These are phyloP conservation scores for Eudorina sp. DNA, from an alignment of 139 green algal genomes.

Conservation along the genomic window DNA sequence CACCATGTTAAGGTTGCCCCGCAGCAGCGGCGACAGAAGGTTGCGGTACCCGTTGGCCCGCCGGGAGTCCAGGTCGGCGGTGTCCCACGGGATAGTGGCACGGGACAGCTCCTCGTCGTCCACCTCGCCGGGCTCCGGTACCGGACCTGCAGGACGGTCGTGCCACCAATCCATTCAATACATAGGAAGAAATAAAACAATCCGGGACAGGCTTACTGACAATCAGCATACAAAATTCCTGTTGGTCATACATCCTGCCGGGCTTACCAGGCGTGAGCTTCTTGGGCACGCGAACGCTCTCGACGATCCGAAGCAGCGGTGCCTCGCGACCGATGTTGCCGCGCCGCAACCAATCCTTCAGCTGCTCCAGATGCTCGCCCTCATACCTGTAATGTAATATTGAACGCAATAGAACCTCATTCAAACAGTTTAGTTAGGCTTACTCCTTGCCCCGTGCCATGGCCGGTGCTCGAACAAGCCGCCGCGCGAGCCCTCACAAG, in stretches of 20 bases:
- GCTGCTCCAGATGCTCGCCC: slow-evolving; percentile 52
- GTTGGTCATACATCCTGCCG: too few relatives aligned
- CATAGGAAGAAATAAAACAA: too few relatives aligned
- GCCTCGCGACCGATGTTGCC: slow-evolving; percentile 56
- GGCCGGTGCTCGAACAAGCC: too few relatives aligned
- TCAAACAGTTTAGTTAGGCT: too few relatives aligned
- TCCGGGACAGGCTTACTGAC: too few relatives aligned
- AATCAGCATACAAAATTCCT: too few relatives aligned
- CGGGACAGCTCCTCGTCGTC: slow-evolving; percentile 9
- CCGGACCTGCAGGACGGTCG: neutral
- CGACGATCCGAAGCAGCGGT: slow-evolving; percentile 72
- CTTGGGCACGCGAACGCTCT: slow-evolving; percentile 67
- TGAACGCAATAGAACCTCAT: too few relatives aligned
- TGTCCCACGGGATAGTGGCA: slow-evolving; percentile 3
- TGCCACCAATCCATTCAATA: too few relatives aligned
- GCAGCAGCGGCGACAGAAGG: slow-evolving; percentile 74
- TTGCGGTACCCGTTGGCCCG: slow-evolving; percentile 76
- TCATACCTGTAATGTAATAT: too few relatives aligned
- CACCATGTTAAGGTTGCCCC: slow-evolving; percentile 69
- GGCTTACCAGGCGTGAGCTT: slow-evolving; percentile 42
- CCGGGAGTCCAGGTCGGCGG: slow-evolving; percentile 46
- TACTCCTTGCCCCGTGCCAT: too few relatives aligned
- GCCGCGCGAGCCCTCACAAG: too few relatives aligned
- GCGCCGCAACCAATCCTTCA: slow-evolving; percentile 65
- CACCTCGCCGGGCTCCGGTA: neutral